A percentile compares a stretch with the other conserved stretches of the same genome.
Evolutionary conservation across 164 flowering plant genomes (phyloP).

Genomic region (Vitis rotundifolia): DNA sequence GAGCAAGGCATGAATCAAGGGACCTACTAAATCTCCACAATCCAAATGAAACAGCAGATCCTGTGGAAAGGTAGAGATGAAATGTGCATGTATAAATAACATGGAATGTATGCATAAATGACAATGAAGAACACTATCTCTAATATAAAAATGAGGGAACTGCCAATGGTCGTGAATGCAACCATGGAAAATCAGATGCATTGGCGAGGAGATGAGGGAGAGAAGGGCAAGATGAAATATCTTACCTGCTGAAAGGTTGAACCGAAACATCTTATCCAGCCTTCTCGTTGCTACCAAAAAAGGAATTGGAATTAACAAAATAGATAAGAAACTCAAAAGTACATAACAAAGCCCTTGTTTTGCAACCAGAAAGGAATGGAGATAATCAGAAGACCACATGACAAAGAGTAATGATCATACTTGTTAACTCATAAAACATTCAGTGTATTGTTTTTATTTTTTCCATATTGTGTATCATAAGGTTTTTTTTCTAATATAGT

Average conservation of each 20-base stretch:
- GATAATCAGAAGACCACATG: too few species aligned
- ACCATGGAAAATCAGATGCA: background rate
- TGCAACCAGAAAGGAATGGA: too few species aligned
- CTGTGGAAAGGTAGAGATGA: slow-evolving; percentile 27
- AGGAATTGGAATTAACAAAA: background rate
- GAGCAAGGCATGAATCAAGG: slow-evolving; percentile 47
- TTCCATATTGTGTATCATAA: too few species aligned
- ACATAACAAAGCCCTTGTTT: background rate
- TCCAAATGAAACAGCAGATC: slow-evolving; percentile 49
- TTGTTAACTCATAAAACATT: too few species aligned
- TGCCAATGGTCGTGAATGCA: too few species aligned
- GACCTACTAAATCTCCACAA: slow-evolving; percentile 45
- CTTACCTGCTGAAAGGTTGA: slow-evolving; percentile 45
- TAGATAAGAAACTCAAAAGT: background rate
- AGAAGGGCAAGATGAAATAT: background rate
- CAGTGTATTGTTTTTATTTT: too few species aligned
- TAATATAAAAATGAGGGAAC: background rate
- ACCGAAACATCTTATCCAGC: slow-evolving; percentile 25
- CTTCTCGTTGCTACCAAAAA: slow-evolving; percentile 44
- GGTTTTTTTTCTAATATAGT: too few species aligned
- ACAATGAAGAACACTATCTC: too few species aligned
- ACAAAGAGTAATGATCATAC: too few species aligned
- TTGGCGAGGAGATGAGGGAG: background rate
- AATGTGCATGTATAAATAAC: background rate
- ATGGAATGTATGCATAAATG: background rate